These are phyloP conservation scores for Dothiorella sarmentorum DNA, from an alignment of 2,329 filamentous ascomycete species.

Conservation along the genomic window DNA sequence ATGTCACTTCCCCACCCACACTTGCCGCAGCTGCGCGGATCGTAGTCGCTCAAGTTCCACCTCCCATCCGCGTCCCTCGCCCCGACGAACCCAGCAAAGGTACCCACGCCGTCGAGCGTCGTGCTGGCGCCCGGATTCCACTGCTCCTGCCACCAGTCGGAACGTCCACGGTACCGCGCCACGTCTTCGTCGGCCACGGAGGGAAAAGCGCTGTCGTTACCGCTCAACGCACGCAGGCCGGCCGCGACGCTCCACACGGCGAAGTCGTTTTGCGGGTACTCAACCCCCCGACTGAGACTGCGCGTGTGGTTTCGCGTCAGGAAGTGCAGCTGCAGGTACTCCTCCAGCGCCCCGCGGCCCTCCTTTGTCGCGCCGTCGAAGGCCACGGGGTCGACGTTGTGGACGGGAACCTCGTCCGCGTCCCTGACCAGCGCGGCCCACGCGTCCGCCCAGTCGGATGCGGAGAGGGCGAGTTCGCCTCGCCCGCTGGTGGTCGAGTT, in stretches of 20 bases:
- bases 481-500: slow-evolving; percentile 30
- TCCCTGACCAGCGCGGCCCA: slow-evolving; percentile 32
- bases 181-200: slow-evolving; percentile 12
- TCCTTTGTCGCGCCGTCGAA: slow-evolving; percentile 38
- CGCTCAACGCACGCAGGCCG: slow-evolving; percentile 19
- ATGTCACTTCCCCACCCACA: slow-evolving; percentile 42
- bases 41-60: slow-evolving; percentile 35
- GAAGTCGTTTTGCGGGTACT: slow-evolving; percentile 42
- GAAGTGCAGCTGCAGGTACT: slow-evolving; percentile 44
- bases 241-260: slow-evolving; percentile 50
- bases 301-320: slow-evolving; percentile 38
- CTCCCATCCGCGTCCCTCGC: slow-evolving; percentile 26
- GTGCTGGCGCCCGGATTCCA: slow-evolving; percentile 37
- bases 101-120: slow-evolving; percentile 27
- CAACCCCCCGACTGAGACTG: slow-evolving; percentile 33
- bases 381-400: slow-evolving; percentile 26
- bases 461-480: slow-evolving; percentile 5
- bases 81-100: slow-evolving; percentile 32
- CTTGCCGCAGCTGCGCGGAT: slow-evolving; percentile 41
- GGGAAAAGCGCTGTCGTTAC: neutral
- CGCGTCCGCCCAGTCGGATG: slow-evolving; percentile 29
- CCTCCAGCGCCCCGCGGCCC: slow-evolving; percentile 41
- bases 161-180: slow-evolving; percentile 35
- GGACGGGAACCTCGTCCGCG: slow-evolving; percentile 29
- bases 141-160: slow-evolving; percentile 42